These are phyloP conservation scores for Paraphoma chrysanthemicola DNA, from an alignment of 2,329 filamentous ascomycete species.

Conservation along the genomic window DNA sequence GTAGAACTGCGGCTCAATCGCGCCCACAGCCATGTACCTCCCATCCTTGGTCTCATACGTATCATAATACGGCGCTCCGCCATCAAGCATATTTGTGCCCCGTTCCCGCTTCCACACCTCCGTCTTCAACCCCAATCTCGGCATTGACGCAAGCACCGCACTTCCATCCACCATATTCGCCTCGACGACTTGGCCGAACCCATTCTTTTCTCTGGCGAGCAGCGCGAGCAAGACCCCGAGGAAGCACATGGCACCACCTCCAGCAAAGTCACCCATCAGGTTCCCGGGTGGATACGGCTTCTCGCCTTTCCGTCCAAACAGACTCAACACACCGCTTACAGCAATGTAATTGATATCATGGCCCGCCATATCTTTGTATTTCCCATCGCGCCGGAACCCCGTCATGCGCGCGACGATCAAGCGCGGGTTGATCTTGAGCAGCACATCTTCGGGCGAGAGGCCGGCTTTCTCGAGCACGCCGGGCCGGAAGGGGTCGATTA, in stretches of 20 bases:
- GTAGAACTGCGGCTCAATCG: conserved; percentile 89
- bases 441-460: conserved; percentile 69
- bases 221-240: conserved; percentile 84
- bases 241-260: conserved; percentile 82
- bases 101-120: conserved; percentile 68
- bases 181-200: conserved; percentile 85
- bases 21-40: conserved; percentile 84
- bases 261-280: conserved; percentile 88
- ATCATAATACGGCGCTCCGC: conserved; percentile 86
- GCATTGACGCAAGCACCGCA: conserved; percentile 79
- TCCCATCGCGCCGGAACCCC: conserved; percentile 86
- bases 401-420: conserved; percentile 87
- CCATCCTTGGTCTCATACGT: conserved; percentile 86
- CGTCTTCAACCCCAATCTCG: conserved; percentile 70
- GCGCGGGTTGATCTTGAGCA: conserved; percentile 72
- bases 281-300: conserved; percentile 83
- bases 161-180: conserved; percentile 96
- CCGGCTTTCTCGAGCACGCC: conserved; percentile 87
- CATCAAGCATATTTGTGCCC: conserved; percentile 81
- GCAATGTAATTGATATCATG: conserved; percentile 98
- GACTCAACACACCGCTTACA: conserved; percentile 77
- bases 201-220: conserved; percentile 67
- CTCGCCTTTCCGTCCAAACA: conserved; percentile 74
- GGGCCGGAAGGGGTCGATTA: conserved; percentile 94
- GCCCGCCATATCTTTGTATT: conserved; percentile 86